Evolutionary conservation across 1,284 basidiomycete genomes (phyloP), one percentile per base, ranked within the genome.

Genomic region (Microbotryum scabiosae): DNA sequence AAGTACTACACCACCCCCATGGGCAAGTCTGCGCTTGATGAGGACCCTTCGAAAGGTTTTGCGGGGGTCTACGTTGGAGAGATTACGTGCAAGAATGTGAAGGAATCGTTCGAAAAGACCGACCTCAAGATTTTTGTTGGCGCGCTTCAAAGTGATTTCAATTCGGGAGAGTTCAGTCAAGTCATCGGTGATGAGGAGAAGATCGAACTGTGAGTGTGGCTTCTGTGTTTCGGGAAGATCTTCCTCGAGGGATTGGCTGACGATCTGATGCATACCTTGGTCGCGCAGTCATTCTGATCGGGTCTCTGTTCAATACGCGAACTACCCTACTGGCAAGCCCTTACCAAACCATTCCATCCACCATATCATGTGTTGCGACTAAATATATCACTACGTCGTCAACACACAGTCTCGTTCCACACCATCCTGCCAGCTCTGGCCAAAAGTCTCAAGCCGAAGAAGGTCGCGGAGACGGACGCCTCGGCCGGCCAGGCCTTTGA

Each of bases 51-150:
- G 21, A 82, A 89, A n/a, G 67, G 67, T 0, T 97, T 87, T 74
- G 91, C 91, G 58, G 93, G 93, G 18, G 87, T 89, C 73, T 74
- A 85, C 76, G 81, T 90, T 45, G 90, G 91, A 3, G 82, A 82
- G 5, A 82, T 90, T 71, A 86, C 82, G n/a, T 79, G 83, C 53
- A 83, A 85, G 0, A 79, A 78, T 20, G 80, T 93, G 68, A 85
- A 84, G 73, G 80, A 87, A 57, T 83, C 82, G 63, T 85, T 96
- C 43, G 90, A 97, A 75, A 78, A 74, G 2, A 85, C 90, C 12
- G 90, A 90, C 71, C 80, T 97, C 55, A 85, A 93, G 61, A 77
- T 97, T 36, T 88, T 86, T 45, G 79, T 96, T 62, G 93, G 93
- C 23, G 78, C 80, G 1, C 77, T 96, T 54, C 85, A 85, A 76